Evolutionary conservation across 257 asterid species (phyloP).

Genomic region (Echites panduratus): DNA sequence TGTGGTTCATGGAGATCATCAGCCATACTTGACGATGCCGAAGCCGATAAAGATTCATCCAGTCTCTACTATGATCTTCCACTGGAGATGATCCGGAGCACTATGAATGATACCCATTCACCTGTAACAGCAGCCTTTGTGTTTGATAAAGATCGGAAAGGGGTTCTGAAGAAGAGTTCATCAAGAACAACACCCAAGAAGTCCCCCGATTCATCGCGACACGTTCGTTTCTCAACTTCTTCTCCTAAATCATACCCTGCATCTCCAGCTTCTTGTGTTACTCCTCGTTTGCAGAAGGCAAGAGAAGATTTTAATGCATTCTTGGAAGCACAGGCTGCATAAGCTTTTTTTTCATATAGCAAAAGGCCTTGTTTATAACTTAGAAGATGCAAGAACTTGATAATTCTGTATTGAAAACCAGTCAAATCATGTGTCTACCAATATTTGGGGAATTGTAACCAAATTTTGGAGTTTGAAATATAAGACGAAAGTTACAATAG

Average conservation of each 20-base stretch:
- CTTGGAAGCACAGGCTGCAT: constrained; percentile 63
- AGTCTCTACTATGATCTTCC: constrained; percentile 77
- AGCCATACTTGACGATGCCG: constrained; percentile 32
- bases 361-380: background rate
- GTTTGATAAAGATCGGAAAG: constrained; percentile 56
- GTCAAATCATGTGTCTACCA: background rate
- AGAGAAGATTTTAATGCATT: constrained; percentile 57
- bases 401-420: background rate
- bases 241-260: constrained; percentile 22
- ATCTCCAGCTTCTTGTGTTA: constrained; percentile 36
- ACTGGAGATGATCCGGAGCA: constrained; percentile 56
- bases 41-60: constrained; percentile 29
- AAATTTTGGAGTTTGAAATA: background rate
- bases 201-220: constrained; percentile 42
- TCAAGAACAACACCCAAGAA: constrained; percentile 9
- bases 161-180: constrained; percentile 46
- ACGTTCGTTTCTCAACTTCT: constrained; percentile 56
- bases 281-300: constrained; percentile 43
- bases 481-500: background rate
- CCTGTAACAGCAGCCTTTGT: constrained; percentile 63
- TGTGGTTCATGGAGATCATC: constrained; percentile 83
- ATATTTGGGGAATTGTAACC: background rate
- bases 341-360: background rate
- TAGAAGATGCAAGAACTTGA: background rate
- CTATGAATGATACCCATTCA: constrained; percentile 41